Base-by-base conservation (phyloP, 148 eudicot genomes). In the Camellia sinensis region DNA sequence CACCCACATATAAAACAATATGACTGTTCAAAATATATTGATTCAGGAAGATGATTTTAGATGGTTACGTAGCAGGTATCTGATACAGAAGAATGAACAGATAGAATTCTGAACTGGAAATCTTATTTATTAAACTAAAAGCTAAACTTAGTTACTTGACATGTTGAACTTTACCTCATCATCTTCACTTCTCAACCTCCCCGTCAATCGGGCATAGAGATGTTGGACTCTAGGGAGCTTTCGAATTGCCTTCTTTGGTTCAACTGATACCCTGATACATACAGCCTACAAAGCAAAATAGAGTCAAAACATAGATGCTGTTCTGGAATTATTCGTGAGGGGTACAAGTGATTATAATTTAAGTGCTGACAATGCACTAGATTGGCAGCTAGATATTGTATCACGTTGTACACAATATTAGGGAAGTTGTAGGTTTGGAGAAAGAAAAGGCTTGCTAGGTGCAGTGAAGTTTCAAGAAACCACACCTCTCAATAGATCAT, bases 201-300 rank as follows among this genome's bases (percentile, higher is more conserved):
- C 99, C 65, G 83, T 88, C 59, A 97, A 76, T 46, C 81, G 91
- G 76, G 97, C 95, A 83, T 91, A 91, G 77, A 97, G 87, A 89
- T 97, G 99, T 79, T 94, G 98, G 77, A 97, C 94, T 88, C 99
- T 90, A 52, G 93, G 88, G 65, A 97, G 97, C 84, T 97, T 97
- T 79, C 97, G 82, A 52, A 97, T 83, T 73, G 92, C 92, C 87
- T 94, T 94, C 76, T 87, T 83, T 45, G 99, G 98, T 84, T 94
- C 90, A 67, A 92, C 89, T 17, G 82, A 62, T 70, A 93, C 97
- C 79, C 81, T 75, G 45, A 82, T 57, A 76, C 99, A 94, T 13
- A 90, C 92, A 85, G 82, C 90, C 99, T 96, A 80, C 66, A 74
- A 78, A 63, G 13, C n/a, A 70, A 54, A 71, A 71, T 45, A 1